Conservation (phyloP, 2,329 filamentous ascomycete genomes). For the Penicillium sclerotigenum region DNA sequence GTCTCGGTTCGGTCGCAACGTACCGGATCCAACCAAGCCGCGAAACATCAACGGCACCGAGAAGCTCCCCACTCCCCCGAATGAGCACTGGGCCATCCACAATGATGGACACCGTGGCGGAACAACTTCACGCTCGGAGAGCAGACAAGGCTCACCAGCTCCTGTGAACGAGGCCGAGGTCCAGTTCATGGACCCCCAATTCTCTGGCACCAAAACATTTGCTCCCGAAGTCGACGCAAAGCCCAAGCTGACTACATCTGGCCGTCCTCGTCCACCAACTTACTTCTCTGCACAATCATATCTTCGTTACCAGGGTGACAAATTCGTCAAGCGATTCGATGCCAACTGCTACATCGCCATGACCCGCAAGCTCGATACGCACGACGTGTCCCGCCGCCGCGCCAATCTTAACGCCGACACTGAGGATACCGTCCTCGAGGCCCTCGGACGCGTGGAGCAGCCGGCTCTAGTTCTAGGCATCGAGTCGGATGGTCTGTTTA, state of each 20-base stretch:
- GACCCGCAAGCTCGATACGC: constrained; percentile 94
- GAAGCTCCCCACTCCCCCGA: constrained; percentile 58
- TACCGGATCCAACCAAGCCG: constrained; percentile 75
- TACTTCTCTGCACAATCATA: constrained; percentile 99
- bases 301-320: constrained; percentile 89
- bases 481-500: constrained; percentile 92
- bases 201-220: constrained; percentile 62
- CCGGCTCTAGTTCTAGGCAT: constrained; percentile 90
- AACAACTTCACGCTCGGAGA: constrained; percentile 50
- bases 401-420: constrained; percentile 41
- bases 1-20: constrained; percentile 89
- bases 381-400: constrained; percentile 83
- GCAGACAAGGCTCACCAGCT: constrained; percentile 31
- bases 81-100: constrained; percentile 76
- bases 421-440: constrained; percentile 60
- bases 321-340: constrained; percentile 96
- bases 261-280: constrained; percentile 57
- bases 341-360: constrained; percentile 99
- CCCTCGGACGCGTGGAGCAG: constrained; percentile 78
- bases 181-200: constrained; percentile 63
- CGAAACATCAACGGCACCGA: constrained; percentile 75
- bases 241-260: constrained; percentile 20
- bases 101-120: constrained; percentile 74
- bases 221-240: constrained; percentile 32
- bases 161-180: constrained; percentile 27